Conservation (phyloP, 352 stramenopile genomes). For the Thraustotheca clavata region DNA sequence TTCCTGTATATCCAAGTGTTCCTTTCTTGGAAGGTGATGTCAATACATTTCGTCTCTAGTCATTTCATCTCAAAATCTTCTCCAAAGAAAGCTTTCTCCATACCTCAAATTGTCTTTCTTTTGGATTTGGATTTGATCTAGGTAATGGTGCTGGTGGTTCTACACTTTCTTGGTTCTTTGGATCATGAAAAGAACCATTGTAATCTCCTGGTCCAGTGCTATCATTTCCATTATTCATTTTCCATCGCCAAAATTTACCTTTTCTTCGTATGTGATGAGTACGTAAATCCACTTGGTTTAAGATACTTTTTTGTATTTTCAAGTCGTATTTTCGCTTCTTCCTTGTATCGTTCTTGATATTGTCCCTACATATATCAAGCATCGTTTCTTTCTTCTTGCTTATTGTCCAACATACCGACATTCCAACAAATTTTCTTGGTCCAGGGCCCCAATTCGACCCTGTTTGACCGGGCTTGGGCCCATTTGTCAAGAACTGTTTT, state of each 20-base stretch:
- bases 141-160: conserved; percentile 25
- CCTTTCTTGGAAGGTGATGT: conserved; percentile 52
- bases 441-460: conserved; percentile 53
- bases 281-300: conserved; percentile 59
- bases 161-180: conserved; percentile 53
- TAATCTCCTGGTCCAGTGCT: conserved; percentile 60
- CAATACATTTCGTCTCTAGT: conserved; percentile 52
- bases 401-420: conserved; percentile 23
- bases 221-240: background rate
- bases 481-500: conserved; percentile 69
- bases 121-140: conserved; percentile 35
- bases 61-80: background rate
- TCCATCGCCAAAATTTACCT: conserved; percentile 29
- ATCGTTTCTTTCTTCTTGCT: background rate
- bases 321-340: conserved; percentile 48
- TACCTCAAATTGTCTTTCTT: conserved; percentile 48
- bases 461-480: conserved; percentile 49
- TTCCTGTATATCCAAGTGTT: conserved; percentile 65
- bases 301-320: conserved; percentile 65
- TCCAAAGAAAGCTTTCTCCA: background rate
- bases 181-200: conserved; percentile 58
- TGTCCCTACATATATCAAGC: conserved; percentile 25
- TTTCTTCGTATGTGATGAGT: conserved; percentile 46
- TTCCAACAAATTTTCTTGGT: conserved; percentile 50
- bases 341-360: conserved; percentile 64